A percentile compares a stretch with the other conserved stretches of the same genome.
These are phyloP conservation scores for Avena eriantha DNA, from an alignment of 176 grass and related monocot species.

Conservation along the genomic window DNA sequence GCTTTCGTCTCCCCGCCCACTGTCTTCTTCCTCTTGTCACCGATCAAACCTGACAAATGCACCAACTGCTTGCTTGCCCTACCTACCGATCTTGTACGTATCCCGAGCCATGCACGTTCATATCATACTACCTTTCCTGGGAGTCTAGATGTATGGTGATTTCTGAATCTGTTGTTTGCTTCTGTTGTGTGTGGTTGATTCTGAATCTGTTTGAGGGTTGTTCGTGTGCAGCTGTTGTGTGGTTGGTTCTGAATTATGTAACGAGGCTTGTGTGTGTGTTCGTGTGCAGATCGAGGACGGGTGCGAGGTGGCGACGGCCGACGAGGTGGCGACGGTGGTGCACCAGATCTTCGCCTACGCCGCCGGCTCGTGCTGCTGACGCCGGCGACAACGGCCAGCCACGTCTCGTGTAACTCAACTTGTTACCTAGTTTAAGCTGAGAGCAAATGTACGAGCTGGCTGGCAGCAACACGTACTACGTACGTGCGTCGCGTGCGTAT, in stretches of 20 bases:
- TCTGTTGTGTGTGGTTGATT: no score
- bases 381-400: neutral
- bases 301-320: conserved; percentile 84
- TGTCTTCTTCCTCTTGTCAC: conserved; percentile 39
- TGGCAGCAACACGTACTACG: neutral
- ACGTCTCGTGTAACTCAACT: neutral
- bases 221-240: neutral
- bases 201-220: no score
- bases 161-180: no score
- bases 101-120: neutral
- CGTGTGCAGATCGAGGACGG: conserved; percentile 83
- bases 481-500: neutral
- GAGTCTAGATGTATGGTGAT: no score
- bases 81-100: neutral
- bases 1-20: conserved; percentile 11
- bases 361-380: conserved; percentile 64
- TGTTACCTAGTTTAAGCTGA: neutral
- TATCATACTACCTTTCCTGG: no score
- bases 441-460: neutral
- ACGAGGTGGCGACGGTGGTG: conserved; percentile 89
- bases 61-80: neutral
- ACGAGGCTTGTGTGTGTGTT: neutral
- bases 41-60: neutral
- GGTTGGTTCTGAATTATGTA: no score
- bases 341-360: conserved; percentile 93